Evolutionary conservation across 208 protist genomes (phyloP).

Genomic region (Trypanosoma brucei): DNA sequence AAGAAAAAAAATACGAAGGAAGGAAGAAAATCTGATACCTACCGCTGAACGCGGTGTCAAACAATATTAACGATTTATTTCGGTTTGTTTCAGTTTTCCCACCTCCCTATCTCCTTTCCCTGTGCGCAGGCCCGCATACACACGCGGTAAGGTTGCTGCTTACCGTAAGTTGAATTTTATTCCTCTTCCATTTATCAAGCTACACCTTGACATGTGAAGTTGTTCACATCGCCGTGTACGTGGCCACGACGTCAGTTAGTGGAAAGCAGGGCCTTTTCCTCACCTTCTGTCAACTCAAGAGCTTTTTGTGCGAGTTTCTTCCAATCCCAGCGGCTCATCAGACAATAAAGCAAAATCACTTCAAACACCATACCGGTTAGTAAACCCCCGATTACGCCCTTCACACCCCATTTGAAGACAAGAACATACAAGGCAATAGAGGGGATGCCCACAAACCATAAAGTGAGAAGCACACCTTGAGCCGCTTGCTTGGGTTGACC

Average conservation of each 20-base stretch:
- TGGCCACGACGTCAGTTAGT: neutral
- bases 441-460: slow-evolving; percentile 65
- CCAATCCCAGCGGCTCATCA: slow-evolving; percentile 58
- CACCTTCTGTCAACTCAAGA: neutral
- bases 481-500: slow-evolving; percentile 42
- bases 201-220: neutral
- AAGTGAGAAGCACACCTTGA: slow-evolving; percentile 45
- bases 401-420: slow-evolving; percentile 41
- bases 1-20: too few relatives aligned
- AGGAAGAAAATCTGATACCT: too few relatives aligned
- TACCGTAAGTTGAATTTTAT: too few relatives aligned
- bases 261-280: slow-evolving; percentile 2
- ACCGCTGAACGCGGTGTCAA: too few relatives aligned
- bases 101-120: neutral
- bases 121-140: too few relatives aligned
- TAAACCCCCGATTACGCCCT: slow-evolving; percentile 45
- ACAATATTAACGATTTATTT: neutral
- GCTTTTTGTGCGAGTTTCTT: slow-evolving; percentile 35
- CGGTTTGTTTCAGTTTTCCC: neutral
- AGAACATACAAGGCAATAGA: slow-evolving; percentile 47
- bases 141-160: too few relatives aligned
- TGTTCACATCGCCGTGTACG: neutral
- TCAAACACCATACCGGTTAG: slow-evolving; percentile 47
- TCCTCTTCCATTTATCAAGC: neutral
- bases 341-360: slow-evolving; percentile 43